Evolutionary conservation across 1,284 basidiomycete genomes (phyloP).

Genomic region (Lentinus polychrous): DNA sequence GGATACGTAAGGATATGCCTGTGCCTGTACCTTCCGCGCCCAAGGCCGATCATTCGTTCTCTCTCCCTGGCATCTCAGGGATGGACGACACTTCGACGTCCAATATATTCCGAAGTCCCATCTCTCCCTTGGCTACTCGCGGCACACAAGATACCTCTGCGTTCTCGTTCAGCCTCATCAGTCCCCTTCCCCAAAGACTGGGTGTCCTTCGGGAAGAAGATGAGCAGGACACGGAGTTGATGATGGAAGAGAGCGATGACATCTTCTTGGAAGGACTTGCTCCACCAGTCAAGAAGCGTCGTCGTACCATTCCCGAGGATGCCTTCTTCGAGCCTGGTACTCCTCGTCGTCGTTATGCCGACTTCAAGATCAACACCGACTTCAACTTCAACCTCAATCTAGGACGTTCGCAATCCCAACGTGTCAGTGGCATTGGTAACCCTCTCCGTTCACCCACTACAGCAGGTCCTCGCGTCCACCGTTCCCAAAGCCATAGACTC

Average conservation of each 20-base stretch:
- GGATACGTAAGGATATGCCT: slow-evolving; percentile 27
- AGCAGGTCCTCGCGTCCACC: slow-evolving; percentile 11
- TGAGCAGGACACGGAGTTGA: background rate
- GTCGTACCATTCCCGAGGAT: slow-evolving; percentile 5
- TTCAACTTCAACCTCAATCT: background rate
- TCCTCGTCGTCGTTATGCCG: too few relatives aligned
- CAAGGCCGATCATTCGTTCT: slow-evolving; percentile 6
- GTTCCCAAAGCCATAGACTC: slow-evolving; percentile 19
- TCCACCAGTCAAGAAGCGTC: slow-evolving; percentile 5
- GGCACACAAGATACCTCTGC: background rate
- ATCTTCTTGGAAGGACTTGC: too few relatives aligned
- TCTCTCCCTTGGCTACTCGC: slow-evolving; percentile 8
- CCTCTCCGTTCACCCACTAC: slow-evolving; percentile 1
- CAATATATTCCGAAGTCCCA: slow-evolving; percentile 1
- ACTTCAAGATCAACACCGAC: background rate
- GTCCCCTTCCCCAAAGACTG: slow-evolving; percentile 3
- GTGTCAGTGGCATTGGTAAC: slow-evolving; percentile 10
- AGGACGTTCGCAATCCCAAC: slow-evolving; percentile 11
- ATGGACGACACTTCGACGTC: background rate
- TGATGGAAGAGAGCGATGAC: background rate
- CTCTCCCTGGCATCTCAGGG: slow-evolving; percentile 10
- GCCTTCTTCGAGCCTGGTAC: background rate
- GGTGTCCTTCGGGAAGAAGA: slow-evolving; percentile 9
- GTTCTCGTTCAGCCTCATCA: background rate
- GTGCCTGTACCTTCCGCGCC: slow-evolving; percentile 5